Conservation (phyloP, 2,329 filamentous ascomycete genomes). For the Fusarium oligoseptatum region DNA sequence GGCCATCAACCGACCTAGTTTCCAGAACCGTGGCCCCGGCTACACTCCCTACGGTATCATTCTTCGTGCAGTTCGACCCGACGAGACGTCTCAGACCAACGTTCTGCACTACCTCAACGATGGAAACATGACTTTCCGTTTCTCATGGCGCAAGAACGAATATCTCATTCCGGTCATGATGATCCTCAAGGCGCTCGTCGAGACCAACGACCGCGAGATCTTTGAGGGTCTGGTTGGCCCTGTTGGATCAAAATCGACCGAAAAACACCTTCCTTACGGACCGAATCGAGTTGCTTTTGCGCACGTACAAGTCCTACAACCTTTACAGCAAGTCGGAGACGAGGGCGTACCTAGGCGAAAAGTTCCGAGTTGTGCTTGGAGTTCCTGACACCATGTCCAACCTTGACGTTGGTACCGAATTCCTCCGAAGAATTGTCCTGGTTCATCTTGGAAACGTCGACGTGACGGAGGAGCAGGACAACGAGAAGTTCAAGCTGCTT, state of each 20-base stretch:
- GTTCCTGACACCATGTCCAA: conserved; percentile 87
- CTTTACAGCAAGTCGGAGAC: conserved; percentile 87
- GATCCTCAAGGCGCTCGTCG: conserved; percentile 93
- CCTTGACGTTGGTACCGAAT: conserved; percentile 91
- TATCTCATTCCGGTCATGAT: conserved; percentile 97
- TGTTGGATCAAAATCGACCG: conserved; percentile 79
- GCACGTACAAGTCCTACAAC: conserved; percentile 92
- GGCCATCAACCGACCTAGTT: conserved; percentile 92
- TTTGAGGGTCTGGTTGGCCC: conserved; percentile 92
- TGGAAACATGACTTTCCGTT: conserved; percentile 95
- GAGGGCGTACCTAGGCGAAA: conserved; percentile 87
- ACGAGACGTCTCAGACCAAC: conserved; percentile 98
- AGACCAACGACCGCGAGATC: conserved; percentile 96
- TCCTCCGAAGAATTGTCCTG: conserved; percentile 88
- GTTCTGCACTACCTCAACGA: conserved; percentile 96
- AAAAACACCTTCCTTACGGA: conserved; percentile 94
- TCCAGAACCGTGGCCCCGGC: conserved; percentile 85
- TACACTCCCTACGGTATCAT: conserved; percentile 94
- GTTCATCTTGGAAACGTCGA: conserved; percentile 90
- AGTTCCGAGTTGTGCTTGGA: conserved; percentile 89
- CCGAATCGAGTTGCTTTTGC: conserved; percentile 89
- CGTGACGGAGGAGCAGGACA: conserved; percentile 86
- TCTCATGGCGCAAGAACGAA: conserved; percentile 98
- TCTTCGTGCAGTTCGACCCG: conserved; percentile 91
- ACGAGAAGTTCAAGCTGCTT: conserved; percentile 93